These are phyloP conservation scores for Diplodia scrobiculata DNA, from an alignment of 2,329 filamentous ascomycete genomes.

Conservation along the genomic window DNA sequence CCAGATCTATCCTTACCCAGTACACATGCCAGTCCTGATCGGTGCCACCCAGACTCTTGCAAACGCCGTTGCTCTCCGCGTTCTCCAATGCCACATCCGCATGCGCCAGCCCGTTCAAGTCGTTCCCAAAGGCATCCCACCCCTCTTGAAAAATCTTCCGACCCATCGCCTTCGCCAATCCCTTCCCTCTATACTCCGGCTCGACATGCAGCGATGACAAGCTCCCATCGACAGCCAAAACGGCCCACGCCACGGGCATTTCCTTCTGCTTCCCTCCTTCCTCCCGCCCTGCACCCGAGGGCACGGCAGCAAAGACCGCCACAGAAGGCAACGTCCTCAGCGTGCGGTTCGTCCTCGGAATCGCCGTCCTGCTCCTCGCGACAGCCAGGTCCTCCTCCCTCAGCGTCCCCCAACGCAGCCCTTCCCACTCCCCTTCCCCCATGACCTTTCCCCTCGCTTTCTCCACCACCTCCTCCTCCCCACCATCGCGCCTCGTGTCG, in stretches of 20 bases:
- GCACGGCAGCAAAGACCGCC: constrained; percentile 41
- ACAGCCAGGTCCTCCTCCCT: constrained; percentile 57
- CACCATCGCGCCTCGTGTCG: too few species aligned
- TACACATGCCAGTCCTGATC: constrained; percentile 57
- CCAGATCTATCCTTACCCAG: constrained; percentile 57
- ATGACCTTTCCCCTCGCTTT: constrained; percentile 35
- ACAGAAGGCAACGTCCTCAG: constrained; percentile 46
- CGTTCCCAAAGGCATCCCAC: constrained; percentile 32
- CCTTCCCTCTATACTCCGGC: constrained; percentile 60
- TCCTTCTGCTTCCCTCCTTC: constrained; percentile 31
- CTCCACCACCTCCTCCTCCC: not conserved
- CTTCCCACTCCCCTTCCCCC: constrained; percentile 52
- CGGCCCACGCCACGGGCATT: constrained; percentile 64
- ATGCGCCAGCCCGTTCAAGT: constrained; percentile 15
- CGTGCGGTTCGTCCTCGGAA: constrained; percentile 58
- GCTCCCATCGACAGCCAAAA: constrained; percentile 64
- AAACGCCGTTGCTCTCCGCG: constrained; percentile 62
- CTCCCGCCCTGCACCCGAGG: not conserved
- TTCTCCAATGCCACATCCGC: constrained; percentile 68
- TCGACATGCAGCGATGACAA: constrained; percentile 64
- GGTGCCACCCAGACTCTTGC: constrained; percentile 61
- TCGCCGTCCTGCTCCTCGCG: constrained; percentile 56
- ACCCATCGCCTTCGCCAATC: constrained; percentile 64
- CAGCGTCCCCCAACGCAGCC: constrained; percentile 60
- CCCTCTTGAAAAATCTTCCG: constrained; percentile 59